Percentiles rank a stretch among this genome's conserved stretches.
Evolutionary conservation across 352 stramenopile genomes (phyloP).

Genomic region (Pythium dissotocum): DNA sequence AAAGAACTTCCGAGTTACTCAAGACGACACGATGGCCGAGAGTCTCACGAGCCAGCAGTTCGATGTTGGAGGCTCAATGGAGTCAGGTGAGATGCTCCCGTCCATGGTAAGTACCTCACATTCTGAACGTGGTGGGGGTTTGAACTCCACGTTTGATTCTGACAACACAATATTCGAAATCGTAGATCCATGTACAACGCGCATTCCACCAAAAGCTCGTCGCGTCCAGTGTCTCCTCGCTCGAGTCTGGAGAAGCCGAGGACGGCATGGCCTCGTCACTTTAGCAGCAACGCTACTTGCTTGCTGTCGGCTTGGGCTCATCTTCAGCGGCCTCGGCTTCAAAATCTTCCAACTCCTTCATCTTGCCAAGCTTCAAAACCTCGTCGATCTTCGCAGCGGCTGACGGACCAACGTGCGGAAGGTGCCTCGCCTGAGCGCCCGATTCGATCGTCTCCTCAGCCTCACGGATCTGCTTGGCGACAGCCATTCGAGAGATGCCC

Average conservation of each 20-base stretch:
- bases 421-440: conserved; percentile 25
- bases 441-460: conserved; percentile 32
- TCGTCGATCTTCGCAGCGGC: conserved; percentile 44
- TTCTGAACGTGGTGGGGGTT: neutral
- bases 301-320: neutral
- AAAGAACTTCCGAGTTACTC: conserved; percentile 28
- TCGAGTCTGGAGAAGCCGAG: conserved; percentile 43
- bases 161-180: neutral
- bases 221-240: conserved; percentile 29
- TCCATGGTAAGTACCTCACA: conserved; percentile 26
- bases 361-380: conserved; percentile 36
- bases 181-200: conserved; percentile 22
- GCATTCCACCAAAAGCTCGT: conserved; percentile 25
- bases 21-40: conserved; percentile 7
- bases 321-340: conserved; percentile 21
- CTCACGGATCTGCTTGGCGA: conserved; percentile 43
- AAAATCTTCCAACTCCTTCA: conserved; percentile 32
- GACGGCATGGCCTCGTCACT: conserved; percentile 23
- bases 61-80: conserved; percentile 33
- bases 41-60: neutral
- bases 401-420: conserved; percentile 35
- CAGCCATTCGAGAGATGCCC: conserved; percentile 42
- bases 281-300: neutral
- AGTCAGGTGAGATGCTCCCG: conserved; percentile 57
- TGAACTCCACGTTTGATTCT: conserved; percentile 1